These are phyloP conservation scores for Neurospora cerealis DNA, from an alignment of 495 filamentous ascomycete species.

Conservation along the genomic window DNA sequence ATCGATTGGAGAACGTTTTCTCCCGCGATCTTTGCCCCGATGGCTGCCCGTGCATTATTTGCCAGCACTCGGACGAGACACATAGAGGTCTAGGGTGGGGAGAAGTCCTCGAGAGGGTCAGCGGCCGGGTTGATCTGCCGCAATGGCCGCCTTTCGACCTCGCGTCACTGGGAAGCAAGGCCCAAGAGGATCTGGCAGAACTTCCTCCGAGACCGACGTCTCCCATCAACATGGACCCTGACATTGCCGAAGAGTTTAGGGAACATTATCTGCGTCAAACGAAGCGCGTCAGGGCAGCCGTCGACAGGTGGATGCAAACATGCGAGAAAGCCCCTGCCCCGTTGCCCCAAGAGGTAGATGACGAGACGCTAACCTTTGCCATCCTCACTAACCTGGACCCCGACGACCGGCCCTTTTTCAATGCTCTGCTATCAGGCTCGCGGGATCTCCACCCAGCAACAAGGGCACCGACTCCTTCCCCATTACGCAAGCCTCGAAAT, in stretches of 20 bases:
- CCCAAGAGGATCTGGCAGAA: conserved; percentile 34
- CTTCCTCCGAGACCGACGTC: conserved; percentile 37
- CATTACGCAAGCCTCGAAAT: conserved; percentile 42
- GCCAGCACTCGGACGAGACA: conserved; percentile 46
- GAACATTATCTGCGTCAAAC: conserved; percentile 83
- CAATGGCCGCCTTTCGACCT: conserved; percentile 80
- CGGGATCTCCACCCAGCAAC: conserved; percentile 43
- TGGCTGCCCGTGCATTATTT: conserved; percentile 68
- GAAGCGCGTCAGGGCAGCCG: conserved; percentile 71
- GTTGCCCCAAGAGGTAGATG: conserved; percentile 77
- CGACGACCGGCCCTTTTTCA: conserved; percentile 67
- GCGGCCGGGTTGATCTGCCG: conserved; percentile 75
- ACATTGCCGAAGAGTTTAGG: conserved; percentile 82
- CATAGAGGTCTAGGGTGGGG: conserved; percentile 85
- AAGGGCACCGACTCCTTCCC: conserved; percentile 44
- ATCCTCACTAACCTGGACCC: conserved; percentile 79
- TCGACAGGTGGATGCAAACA: conserved; percentile 75
- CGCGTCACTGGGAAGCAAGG: conserved; percentile 49
- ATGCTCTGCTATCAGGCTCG: conserved; percentile 64
- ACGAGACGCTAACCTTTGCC: conserved; percentile 85
- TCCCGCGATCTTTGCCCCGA: conserved; percentile 80
- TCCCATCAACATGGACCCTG: conserved; percentile 80
- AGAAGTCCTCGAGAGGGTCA: conserved; percentile 87
- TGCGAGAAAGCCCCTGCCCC: conserved; percentile 62
- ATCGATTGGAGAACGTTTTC: conserved; percentile 88